Percentiles rank a stretch among this genome's conserved stretches.
phyloP scores from a whole-genome alignment of 1,139 yeast species.

The Geotrichum aggregatum region DNA sequence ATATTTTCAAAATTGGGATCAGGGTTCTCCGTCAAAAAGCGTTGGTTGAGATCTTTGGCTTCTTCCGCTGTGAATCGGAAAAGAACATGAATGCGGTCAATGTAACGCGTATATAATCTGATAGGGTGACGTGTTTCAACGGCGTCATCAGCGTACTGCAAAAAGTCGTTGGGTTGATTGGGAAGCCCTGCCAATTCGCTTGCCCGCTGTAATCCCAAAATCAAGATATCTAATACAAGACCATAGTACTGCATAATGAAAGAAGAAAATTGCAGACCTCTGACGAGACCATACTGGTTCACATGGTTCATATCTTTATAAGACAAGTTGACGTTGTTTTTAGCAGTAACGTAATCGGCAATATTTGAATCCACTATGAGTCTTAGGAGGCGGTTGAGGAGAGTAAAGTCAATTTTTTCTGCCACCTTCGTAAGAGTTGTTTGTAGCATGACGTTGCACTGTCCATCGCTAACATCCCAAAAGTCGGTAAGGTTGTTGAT shows the following conservation, averaged over 20 bases:
- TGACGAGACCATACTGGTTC: constrained; percentile 78
- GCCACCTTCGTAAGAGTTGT: constrained; percentile 65
- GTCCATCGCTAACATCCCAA: constrained; percentile 75
- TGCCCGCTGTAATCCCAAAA: constrained; percentile 85
- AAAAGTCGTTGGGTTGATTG: constrained; percentile 64
- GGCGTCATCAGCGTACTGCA: constrained; percentile 59
- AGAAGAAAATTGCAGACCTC: constrained; percentile 88
- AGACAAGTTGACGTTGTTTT: constrained; percentile 74
- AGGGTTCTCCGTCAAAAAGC: constrained; percentile 76
- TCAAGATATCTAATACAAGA: constrained; percentile 69
- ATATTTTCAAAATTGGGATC: constrained; percentile 86
- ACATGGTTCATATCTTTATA: constrained; percentile 95
- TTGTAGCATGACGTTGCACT: constrained; percentile 80
- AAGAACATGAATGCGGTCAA: constrained; percentile 75
- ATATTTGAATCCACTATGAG: constrained; percentile 83
- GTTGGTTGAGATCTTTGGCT: constrained; percentile 69
- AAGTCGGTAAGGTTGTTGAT: constrained; percentile 71
- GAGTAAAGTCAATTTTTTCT: constrained; percentile 83
- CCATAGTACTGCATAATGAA: constrained; percentile 91
- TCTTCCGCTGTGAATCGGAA: constrained; percentile 73
- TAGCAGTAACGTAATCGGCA: constrained; percentile 93
- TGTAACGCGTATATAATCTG: constrained; percentile 72
- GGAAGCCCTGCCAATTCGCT: constrained; percentile 77
- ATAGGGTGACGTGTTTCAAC: constrained; percentile 70
- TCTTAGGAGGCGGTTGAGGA: constrained; percentile 74